These are phyloP conservation scores for Pestalotiopsis sp. DNA, from an alignment of 2,329 filamentous ascomycete species.

Conservation along the genomic window DNA sequence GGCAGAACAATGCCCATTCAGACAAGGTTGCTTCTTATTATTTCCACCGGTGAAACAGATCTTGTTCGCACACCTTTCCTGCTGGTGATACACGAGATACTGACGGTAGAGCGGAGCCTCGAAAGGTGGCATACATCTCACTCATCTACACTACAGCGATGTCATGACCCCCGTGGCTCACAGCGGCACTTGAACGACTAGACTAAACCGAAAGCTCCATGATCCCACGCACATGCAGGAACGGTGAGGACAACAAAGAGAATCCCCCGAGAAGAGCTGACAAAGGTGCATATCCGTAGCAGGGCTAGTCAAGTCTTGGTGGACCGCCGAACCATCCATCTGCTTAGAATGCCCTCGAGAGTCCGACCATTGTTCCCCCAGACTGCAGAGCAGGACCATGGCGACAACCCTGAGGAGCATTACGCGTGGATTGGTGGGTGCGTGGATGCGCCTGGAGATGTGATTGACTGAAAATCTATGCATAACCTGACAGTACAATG, in stretches of 20 bases:
- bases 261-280: neutral
- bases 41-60: neutral
- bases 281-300: slow-evolving; percentile 4
- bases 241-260: neutral
- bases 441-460: neutral
- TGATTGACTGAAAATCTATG: neutral
- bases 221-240: neutral
- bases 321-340: neutral
- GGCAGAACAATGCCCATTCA: neutral
- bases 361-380: neutral
- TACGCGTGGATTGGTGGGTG: neutral
- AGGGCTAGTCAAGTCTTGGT: neutral
- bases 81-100: neutral
- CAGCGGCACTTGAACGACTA: neutral
- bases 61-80: neutral
- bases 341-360: neutral
- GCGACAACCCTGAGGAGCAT: neutral
- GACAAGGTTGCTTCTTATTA: neutral
- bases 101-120: neutral
- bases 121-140: neutral
- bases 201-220: neutral
- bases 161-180: neutral
- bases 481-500: neutral
- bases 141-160: neutral
- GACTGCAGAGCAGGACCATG: neutral